Evolutionary conservation across 73 alveolate species (phyloP).

Genomic region (Effrenium voratum): DNA sequence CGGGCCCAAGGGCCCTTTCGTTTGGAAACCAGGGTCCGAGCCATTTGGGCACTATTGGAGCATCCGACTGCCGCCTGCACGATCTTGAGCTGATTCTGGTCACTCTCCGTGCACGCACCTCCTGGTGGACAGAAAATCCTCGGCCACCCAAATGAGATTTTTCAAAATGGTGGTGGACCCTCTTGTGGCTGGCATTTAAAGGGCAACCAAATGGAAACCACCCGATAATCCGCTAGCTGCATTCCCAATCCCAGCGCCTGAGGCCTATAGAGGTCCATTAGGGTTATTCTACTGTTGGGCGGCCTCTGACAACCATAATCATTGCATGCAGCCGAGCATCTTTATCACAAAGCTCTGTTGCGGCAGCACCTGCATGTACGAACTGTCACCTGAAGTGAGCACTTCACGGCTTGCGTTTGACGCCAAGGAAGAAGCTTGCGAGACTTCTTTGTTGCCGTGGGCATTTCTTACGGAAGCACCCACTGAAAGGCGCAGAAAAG

Average conservation of each 20-base stretch:
- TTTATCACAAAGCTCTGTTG: slow-evolving; percentile 42
- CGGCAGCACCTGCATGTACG: slow-evolving; percentile 27
- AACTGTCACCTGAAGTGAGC: too few species aligned
- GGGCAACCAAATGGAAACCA: not conserved
- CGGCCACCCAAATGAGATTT: not conserved
- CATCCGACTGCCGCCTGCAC: slow-evolving; percentile 30
- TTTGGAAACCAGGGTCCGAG: too few species aligned
- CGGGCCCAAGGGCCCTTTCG: too few species aligned
- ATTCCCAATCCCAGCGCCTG: not conserved
- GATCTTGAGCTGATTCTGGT: slow-evolving; percentile 12
- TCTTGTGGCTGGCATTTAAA: not conserved
- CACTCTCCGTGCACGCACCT: slow-evolving; percentile 13
- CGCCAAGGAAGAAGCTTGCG: too few species aligned
- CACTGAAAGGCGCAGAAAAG: not conserved
- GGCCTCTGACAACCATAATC: not conserved
- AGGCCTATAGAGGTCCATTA: too few species aligned
- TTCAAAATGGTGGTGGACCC: not conserved
- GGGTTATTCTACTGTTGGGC: too few species aligned
- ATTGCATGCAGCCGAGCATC: not conserved
- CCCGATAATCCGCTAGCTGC: not conserved
- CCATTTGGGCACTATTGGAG: too few species aligned
- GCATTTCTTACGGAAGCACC: not conserved
- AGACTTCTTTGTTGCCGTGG: too few species aligned
- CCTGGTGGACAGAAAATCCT: slow-evolving; percentile 71
- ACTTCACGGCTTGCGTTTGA: too few species aligned